These are phyloP conservation scores for Pulicaria dysenterica DNA, from an alignment of 129 eudicot genomes.

Conservation along the genomic window DNA sequence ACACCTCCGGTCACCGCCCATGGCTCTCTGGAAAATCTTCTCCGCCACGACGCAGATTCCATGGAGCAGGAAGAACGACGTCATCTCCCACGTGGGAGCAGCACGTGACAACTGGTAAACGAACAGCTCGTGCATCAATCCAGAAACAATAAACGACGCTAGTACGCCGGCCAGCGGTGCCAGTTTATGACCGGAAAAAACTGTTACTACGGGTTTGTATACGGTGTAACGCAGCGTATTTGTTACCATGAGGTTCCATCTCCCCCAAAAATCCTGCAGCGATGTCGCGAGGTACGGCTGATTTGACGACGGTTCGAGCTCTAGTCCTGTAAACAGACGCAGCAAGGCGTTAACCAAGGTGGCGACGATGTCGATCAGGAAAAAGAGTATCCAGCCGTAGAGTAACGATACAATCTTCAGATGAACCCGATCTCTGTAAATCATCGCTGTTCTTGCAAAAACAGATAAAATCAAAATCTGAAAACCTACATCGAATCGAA, in stretches of 20 bases:
- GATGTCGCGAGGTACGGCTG: constrained; percentile 47
- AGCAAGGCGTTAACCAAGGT: not conserved
- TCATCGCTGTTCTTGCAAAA: not conserved
- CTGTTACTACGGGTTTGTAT: constrained; percentile 29
- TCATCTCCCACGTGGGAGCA: constrained; percentile 61
- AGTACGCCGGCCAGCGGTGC: constrained; percentile 26
- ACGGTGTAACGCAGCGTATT: constrained; percentile 37
- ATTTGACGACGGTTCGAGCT: constrained; percentile 41
- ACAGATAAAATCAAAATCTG: not conserved
- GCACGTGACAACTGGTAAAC: constrained; percentile 55
- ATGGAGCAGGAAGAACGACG: constrained; percentile 64
- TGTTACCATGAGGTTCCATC: constrained; percentile 54
- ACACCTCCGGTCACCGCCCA: constrained; percentile 24
- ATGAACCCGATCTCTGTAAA: not conserved
- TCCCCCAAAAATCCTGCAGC: constrained; percentile 47
- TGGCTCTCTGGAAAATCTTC: constrained; percentile 44
- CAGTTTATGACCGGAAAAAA: not conserved
- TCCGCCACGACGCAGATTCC: constrained; percentile 58
- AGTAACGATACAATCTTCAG: not conserved
- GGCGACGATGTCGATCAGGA: constrained; percentile 29
- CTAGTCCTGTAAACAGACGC: constrained; percentile 19
- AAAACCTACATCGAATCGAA: not conserved
- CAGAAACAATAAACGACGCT: constrained; percentile 38
- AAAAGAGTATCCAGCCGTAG: constrained; percentile 26
- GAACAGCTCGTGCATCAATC: constrained; percentile 60